Evolutionary conservation across 2,329 filamentous ascomycete genomes (phyloP).

Genomic region (Talaromyces marneffei): DNA sequence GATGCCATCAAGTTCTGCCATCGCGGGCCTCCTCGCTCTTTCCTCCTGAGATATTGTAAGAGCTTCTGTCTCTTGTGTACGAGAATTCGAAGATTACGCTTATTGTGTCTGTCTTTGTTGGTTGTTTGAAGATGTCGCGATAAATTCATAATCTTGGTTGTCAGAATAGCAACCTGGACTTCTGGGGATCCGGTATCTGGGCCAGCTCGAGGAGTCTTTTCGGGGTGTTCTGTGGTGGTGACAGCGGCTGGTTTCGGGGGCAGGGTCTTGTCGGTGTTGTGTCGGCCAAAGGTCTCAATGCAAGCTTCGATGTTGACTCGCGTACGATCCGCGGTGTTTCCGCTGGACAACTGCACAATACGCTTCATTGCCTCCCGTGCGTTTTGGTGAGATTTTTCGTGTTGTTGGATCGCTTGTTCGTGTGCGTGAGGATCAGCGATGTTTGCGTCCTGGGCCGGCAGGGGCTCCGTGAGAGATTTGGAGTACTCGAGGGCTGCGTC

Average conservation of each 20-base stretch:
- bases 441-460: conserved; percentile 26
- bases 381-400: conserved; percentile 56
- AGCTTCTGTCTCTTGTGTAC: conserved; percentile 87
- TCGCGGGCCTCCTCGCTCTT: conserved; percentile 83
- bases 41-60: conserved; percentile 75
- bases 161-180: conserved; percentile 95
- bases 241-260: conserved; percentile 51
- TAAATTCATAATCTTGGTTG: conserved; percentile 81
- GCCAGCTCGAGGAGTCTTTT: conserved; percentile 64
- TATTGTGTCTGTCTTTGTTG: conserved; percentile 89
- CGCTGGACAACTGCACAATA: conserved; percentile 72
- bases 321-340: conserved; percentile 69
- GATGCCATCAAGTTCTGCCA: conserved; percentile 82
- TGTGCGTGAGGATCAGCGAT: conserved; percentile 35
- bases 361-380: conserved; percentile 71
- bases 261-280: conserved; percentile 72
- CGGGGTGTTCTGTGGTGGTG: conserved; percentile 37
- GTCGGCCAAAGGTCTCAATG: conserved; percentile 81
- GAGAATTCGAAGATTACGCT: conserved; percentile 77
- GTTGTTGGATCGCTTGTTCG: conserved; percentile 36
- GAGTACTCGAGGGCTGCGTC: conserved; percentile 61
- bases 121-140: conserved; percentile 64
- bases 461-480: conserved; percentile 52
- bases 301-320: conserved; percentile 80
- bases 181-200: conserved; percentile 92